phyloP scores from a whole-genome alignment of 2,329 filamentous ascomycete species.

The Tricladium varicosporioides region DNA sequence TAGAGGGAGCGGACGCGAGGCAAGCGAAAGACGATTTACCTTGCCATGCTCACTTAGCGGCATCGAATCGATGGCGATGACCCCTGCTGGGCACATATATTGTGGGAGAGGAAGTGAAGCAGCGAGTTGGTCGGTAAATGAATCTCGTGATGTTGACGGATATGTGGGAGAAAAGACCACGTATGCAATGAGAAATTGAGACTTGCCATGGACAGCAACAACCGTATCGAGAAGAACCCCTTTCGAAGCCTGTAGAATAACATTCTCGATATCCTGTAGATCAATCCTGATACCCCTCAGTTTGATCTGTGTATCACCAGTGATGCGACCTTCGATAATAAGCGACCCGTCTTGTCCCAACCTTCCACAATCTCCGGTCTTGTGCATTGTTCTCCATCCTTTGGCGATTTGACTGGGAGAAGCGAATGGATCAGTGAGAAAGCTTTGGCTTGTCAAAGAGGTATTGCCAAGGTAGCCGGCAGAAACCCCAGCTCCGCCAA shows the following conservation, averaged over 20 bases:
- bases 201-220: slow-evolving; percentile 22
- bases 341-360: slow-evolving; percentile 31
- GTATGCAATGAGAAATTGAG: slow-evolving; percentile 35
- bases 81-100: slow-evolving; percentile 37
- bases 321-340: slow-evolving; percentile 33
- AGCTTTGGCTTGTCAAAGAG: slow-evolving; percentile 13
- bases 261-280: slow-evolving; percentile 41
- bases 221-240: slow-evolving; percentile 29
- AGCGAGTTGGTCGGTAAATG: slow-evolving; percentile 16
- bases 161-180: slow-evolving; percentile 29
- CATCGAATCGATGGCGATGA: slow-evolving; percentile 30
- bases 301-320: slow-evolving; percentile 38
- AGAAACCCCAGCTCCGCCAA: slow-evolving; percentile 35
- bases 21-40: slow-evolving; percentile 30
- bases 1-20: slow-evolving; percentile 7
- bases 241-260: slow-evolving; percentile 28
- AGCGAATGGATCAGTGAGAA: slow-evolving; percentile 11
- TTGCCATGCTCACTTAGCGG: slow-evolving; percentile 36
- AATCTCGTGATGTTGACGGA: slow-evolving; percentile 11
- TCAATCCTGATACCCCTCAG: slow-evolving; percentile 41
- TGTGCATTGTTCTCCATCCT: slow-evolving; percentile 21
- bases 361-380: slow-evolving; percentile 35
- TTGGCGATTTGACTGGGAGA: not conserved
- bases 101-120: slow-evolving; percentile 28
- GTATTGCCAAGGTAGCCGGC: slow-evolving; percentile 34